phyloP scores from a whole-genome alignment of 1,284 basidiomycete genomes.

The Trichosporon sp. region DNA sequence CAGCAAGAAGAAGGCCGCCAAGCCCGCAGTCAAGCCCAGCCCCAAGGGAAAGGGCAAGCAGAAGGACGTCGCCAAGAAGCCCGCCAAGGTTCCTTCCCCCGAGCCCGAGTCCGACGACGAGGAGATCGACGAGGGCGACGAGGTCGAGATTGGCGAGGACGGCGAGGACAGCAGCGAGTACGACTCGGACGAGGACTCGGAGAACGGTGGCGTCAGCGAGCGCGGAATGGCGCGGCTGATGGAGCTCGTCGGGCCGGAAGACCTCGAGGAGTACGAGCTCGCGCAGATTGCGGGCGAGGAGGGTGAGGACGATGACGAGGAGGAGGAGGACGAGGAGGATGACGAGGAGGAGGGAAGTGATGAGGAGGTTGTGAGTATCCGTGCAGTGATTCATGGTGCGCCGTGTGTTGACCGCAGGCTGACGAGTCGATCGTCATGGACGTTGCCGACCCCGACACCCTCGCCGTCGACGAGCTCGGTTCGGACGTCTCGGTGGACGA shows the following conservation, averaged over 20 bases:
- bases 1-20: conserved; percentile 35
- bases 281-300: conserved; percentile 28
- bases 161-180: conserved; percentile 31
- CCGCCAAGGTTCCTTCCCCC: conserved; percentile 15
- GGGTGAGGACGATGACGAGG: conserved; percentile 54
- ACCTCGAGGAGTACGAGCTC: conserved; percentile 38
- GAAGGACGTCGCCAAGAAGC: conserved; percentile 11
- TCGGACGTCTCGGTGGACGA: conserved; percentile 62
- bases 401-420: conserved; percentile 6
- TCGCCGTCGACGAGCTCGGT: conserved; percentile 68
- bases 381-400: not conserved
- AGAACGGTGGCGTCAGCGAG: conserved; percentile 78
- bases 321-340: conserved; percentile 67
- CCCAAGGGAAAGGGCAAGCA: conserved; percentile 24
- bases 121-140: conserved; percentile 19
- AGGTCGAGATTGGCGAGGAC: conserved; percentile 23
- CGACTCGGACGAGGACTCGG: conserved; percentile 60
- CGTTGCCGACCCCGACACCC: conserved; percentile 50
- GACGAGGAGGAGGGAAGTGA: conserved; percentile 59
- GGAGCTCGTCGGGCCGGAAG: conserved; percentile 58
- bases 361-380: conserved; percentile 31
- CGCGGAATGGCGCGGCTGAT: conserved; percentile 69
- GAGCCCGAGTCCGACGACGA: conserved; percentile 12
- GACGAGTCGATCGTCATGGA: conserved; percentile 49
- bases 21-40: conserved; percentile 15